Conservation (phyloP, 129 eudicot species). For the Arctium lappa region DNA sequence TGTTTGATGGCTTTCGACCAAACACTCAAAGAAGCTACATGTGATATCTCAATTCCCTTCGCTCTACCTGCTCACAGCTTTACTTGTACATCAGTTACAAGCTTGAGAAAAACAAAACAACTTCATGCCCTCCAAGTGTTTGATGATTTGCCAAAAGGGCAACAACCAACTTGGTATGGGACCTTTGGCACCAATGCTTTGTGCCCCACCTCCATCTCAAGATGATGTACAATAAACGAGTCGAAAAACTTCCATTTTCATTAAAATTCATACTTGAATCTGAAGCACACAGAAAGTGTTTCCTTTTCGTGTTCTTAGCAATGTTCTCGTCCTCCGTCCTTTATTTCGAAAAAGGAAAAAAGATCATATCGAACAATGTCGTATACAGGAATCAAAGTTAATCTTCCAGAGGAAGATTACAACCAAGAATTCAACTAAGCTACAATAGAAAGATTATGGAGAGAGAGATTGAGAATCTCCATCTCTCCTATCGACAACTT, state of each 20-base stretch:
- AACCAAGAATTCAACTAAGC: conserved; percentile 18
- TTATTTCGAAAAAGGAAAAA: conserved; percentile 15
- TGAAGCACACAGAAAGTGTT: neutral
- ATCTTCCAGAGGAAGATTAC: conserved; percentile 36
- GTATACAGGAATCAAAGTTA: conserved; percentile 20
- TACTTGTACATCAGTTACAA: neutral
- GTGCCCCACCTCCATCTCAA: neutral
- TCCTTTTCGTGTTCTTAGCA: conserved; percentile 1
- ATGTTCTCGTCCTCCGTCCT: neutral
- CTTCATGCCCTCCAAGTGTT: neutral
- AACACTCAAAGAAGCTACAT: neutral
- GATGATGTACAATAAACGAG: neutral
- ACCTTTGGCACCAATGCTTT: neutral
- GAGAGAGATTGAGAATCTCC: conserved; percentile 14
- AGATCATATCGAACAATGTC: conserved; percentile 9
- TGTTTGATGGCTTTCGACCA: neutral
- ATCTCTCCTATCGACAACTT: conserved; percentile 1
- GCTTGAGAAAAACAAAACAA: neutral
- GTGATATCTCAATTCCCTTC: too few species aligned
- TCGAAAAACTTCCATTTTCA: neutral
- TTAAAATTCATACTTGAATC: neutral
- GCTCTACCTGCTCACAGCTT: neutral
- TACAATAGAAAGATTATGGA: neutral
- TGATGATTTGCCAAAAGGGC: neutral
- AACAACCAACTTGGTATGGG: neutral